These are phyloP conservation scores for Rhizophora apiculata DNA, from an alignment of 345 rosid species.

Conservation along the genomic window DNA sequence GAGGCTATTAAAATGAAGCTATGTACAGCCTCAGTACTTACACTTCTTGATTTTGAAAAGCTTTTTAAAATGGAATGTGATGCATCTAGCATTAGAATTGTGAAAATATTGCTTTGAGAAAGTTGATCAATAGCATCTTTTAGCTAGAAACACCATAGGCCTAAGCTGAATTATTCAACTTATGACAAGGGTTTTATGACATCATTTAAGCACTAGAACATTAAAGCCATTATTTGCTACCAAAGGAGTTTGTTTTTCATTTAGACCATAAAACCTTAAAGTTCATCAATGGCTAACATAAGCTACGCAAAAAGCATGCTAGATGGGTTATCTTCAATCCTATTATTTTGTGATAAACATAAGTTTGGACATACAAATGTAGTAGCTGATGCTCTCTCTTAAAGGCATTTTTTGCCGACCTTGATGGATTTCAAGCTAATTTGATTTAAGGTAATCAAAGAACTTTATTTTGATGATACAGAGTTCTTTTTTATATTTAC, in stretches of 20 bases:
- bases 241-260: not conserved
- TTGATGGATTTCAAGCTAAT: too few species aligned
- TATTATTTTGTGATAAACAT: not conserved
- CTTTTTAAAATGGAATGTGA: too few species aligned
- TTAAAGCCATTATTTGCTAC: conserved; percentile 1
- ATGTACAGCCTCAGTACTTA: too few species aligned
- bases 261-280: not conserved
- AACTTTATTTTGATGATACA: not conserved
- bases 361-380: not conserved
- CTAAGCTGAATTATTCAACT: too few species aligned
- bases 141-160: too few species aligned
- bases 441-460: too few species aligned
- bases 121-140: too few species aligned
- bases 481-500: not conserved
- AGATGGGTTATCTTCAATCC: not conserved
- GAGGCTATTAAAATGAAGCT: too few species aligned
- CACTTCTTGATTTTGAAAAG: too few species aligned
- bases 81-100: too few species aligned
- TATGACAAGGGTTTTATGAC: too few species aligned
- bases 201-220: not conserved
- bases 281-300: not conserved
- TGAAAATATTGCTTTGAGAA: too few species aligned
- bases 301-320: not conserved
- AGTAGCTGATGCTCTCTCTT: not conserved
- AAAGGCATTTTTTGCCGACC: not conserved